Base-by-base conservation (phyloP, 2,329 filamentous ascomycete genomes). In the Orbilia blumenaviensis region DNA sequence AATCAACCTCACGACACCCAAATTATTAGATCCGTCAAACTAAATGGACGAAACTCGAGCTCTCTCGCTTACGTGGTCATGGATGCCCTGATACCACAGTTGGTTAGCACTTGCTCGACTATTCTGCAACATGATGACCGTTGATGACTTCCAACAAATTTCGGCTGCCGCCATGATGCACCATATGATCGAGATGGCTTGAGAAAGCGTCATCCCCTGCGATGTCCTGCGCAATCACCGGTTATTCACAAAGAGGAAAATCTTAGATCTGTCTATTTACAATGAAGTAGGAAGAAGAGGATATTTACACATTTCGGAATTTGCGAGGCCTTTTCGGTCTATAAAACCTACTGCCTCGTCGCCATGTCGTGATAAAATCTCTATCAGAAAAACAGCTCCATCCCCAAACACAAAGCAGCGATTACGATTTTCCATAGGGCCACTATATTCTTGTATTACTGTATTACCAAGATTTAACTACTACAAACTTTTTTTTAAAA, bases 71-170 rank as follows among this genome's bases (percentile, higher is more conserved):
- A 38, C 52, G 52, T 56, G 10, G 48, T 8, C 25, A 32, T 12
- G 25, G 25, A 32, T 16, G 12, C n/a, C n/a, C n/a, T n/a, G n/a
- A n/a, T n/a, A n/a, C n/a, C n/a, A n/a, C n/a, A n/a, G n/a, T n/a
- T n/a, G n/a, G n/a, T n/a, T n/a, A n/a, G n/a, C 46, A 50, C 18
- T 32, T 2, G 4, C 25, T 32, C n/a, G 48, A 27, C 46, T 27
- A 18, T 7, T 9, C 52, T 38, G 52, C 52, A 56, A 36, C 8
- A n/a, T 56, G 52, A 56, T 56, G 52, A 56, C 52, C 29, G 18
- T 38, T 56, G 52, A 38, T 56, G 52, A 56, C 52, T 23, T 36
- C 32, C 27, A 27, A 34, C 48, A 56, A 56, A 56, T 38, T 56
- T 56, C 16, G 16, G 8, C 21, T 56, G 9, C 32, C 16, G n/a